phyloP scores from a whole-genome alignment of 116 monocot species.

The Zostera marina region DNA sequence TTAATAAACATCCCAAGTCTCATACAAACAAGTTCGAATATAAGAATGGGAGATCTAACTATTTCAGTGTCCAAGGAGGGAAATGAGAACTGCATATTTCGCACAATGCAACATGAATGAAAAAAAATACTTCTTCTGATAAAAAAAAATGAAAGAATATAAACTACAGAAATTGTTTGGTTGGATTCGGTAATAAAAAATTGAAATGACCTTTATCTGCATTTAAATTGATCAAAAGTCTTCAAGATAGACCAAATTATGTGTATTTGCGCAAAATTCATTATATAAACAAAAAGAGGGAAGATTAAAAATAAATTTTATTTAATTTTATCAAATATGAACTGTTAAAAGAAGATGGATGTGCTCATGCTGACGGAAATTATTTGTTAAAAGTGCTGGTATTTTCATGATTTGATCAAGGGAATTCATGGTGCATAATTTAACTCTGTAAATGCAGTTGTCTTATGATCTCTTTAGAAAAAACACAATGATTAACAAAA shows the following conservation, averaged over 20 bases:
- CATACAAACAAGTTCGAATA: too few relatives aligned
- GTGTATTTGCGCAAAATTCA: not conserved
- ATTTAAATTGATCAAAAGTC: not conserved
- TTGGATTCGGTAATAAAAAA: not conserved
- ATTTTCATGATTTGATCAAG: not conserved
- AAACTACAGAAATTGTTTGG: too few relatives aligned
- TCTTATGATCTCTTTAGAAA: not conserved
- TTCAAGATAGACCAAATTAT: not conserved
- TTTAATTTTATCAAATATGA: too few relatives aligned
- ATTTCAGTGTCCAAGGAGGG: too few relatives aligned
- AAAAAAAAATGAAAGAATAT: too few relatives aligned
- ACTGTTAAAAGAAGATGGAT: too few relatives aligned
- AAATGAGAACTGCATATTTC: too few relatives aligned
- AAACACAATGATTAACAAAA: not conserved
- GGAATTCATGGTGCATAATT: not conserved
- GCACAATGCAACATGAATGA: too few relatives aligned
- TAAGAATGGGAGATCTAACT: too few relatives aligned
- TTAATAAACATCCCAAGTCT: too few relatives aligned
- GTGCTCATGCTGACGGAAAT: not conserved
- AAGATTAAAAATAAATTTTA: not conserved
- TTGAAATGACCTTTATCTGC: not conserved
- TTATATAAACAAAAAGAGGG: not conserved
- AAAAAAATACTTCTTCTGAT: too few relatives aligned
- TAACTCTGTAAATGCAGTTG: not conserved
- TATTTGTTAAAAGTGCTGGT: not conserved